Evolutionary conservation across 2,329 filamentous ascomycete genomes (phyloP).

Genomic region (Whalleya microplaca): DNA sequence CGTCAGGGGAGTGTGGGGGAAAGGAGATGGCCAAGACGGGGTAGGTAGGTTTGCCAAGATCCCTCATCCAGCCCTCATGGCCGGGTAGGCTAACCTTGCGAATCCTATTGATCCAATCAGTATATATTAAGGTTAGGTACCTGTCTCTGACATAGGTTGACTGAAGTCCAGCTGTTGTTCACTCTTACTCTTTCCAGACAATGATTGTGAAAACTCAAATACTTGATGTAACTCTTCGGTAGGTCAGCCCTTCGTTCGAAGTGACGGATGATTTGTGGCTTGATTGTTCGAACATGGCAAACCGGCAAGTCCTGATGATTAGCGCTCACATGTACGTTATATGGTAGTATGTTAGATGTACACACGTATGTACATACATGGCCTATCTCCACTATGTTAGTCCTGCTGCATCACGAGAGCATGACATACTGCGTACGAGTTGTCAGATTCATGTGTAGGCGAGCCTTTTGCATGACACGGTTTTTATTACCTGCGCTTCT

Average conservation of each 20-base stretch:
- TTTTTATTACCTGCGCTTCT: too few relatives aligned
- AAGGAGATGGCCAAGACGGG: neutral
- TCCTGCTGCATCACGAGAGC: neutral
- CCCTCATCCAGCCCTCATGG: too few relatives aligned
- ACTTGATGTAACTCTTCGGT: constrained; percentile 20
- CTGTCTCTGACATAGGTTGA: too few relatives aligned
- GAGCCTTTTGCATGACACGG: too few relatives aligned
- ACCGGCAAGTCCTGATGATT: neutral
- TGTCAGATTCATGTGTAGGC: neutral
- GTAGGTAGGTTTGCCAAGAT: neutral
- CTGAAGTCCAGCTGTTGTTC: too few relatives aligned
- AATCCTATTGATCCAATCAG: neutral
- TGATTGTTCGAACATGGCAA: neutral
- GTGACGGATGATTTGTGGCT: neutral
- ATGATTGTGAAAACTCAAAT: constrained; percentile 25
- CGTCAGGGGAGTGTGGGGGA: neutral
- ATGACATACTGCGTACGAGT: too few relatives aligned
- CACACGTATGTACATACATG: too few relatives aligned
- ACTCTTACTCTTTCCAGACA: constrained; percentile 14
- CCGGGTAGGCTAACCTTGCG: neutral
- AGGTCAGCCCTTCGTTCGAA: neutral
- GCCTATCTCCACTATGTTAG: neutral
- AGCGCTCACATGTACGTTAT: neutral
- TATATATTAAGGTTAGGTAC: neutral
- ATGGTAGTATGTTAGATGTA: too few relatives aligned